These are phyloP conservation scores for Hygrocybe coccinea DNA, from an alignment of 768 basidiomycete species.

Conservation along the genomic window DNA sequence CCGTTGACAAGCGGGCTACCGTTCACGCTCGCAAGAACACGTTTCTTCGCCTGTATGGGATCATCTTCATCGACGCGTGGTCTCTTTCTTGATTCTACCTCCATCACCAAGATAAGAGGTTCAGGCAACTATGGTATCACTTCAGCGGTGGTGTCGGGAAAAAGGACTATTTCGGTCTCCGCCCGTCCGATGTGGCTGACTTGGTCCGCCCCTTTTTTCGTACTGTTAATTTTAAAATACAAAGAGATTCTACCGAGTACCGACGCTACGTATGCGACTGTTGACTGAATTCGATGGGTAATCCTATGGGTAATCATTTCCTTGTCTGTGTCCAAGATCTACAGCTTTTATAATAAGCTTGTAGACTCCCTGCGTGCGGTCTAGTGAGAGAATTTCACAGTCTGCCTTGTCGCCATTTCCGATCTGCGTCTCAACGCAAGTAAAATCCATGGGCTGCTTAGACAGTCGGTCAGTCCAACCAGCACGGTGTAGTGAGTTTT, in stretches of 20 bases:
- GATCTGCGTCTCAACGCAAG: slow-evolving; percentile 92
- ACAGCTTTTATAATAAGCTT: slow-evolving; percentile 31
- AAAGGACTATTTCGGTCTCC: neutral
- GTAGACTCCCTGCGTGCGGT: slow-evolving; percentile 27
- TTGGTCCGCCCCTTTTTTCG: too few relatives aligned
- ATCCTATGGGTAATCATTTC: neutral
- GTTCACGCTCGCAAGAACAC: slow-evolving; percentile 45
- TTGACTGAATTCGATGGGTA: too few relatives aligned
- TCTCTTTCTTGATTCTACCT: slow-evolving; percentile 59
- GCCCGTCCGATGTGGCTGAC: neutral
- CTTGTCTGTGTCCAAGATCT: neutral
- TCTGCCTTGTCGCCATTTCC: slow-evolving; percentile 72
- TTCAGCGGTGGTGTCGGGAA: neutral
- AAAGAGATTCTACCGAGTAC: too few relatives aligned
- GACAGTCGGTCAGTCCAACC: neutral
- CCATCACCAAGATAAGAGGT: neutral
- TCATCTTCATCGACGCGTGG: slow-evolving; percentile 50
- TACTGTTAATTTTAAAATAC: too few relatives aligned
- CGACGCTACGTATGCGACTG: too few relatives aligned
- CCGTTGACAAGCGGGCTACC: slow-evolving; percentile 56
- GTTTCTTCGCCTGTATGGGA: slow-evolving; percentile 49
- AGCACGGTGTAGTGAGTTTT: neutral
- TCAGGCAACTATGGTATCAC: neutral
- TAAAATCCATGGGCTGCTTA: slow-evolving; percentile 64
- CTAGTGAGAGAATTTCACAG: slow-evolving; percentile 76